Evolutionary conservation across 2,329 filamentous ascomycete species (phyloP).

Genomic region (Huntiella abstrusa): DNA sequence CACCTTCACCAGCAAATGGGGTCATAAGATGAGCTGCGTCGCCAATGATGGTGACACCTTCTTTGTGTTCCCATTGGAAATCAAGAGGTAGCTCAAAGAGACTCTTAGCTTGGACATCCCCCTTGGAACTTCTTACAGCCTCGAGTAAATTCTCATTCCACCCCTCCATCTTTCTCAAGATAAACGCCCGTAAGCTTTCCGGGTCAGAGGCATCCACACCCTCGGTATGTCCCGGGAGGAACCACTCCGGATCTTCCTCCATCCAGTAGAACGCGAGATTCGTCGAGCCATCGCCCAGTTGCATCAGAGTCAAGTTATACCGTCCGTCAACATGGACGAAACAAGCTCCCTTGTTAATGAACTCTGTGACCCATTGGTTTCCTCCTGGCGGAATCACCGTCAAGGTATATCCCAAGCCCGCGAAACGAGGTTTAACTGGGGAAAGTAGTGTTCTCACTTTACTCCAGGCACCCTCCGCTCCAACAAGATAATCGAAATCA

Average conservation of each 20-base stretch:
- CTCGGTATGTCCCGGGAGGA: not conserved
- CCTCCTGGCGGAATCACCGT: not conserved
- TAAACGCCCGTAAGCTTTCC: not conserved
- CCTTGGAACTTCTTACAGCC: not conserved
- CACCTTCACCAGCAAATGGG: constrained; percentile 38
- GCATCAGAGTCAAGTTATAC: not conserved
- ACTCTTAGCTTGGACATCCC: constrained; percentile 21
- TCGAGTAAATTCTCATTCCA: not conserved
- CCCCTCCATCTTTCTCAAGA: not conserved
- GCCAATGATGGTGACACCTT: constrained; percentile 35
- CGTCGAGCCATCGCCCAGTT: not conserved
- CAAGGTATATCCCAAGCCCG: constrained; percentile 15
- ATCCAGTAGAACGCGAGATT: not conserved
- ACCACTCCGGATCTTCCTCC: not conserved
- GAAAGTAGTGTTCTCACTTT: constrained; percentile 20
- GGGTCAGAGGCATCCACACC: not conserved
- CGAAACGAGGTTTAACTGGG: constrained; percentile 24
- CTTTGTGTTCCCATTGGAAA: constrained; percentile 26
- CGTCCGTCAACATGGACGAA: not conserved
- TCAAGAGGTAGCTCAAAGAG: constrained; percentile 36
- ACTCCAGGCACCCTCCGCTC: constrained; percentile 22
- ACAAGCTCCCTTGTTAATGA: not conserved
- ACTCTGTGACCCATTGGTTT: not conserved
- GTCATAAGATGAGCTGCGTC: constrained; percentile 43
- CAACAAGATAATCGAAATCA: constrained; percentile 23